Conservation (phyloP, 2,329 filamentous ascomycete genomes). For the Pseudogymnoascus pannorum region DNA sequence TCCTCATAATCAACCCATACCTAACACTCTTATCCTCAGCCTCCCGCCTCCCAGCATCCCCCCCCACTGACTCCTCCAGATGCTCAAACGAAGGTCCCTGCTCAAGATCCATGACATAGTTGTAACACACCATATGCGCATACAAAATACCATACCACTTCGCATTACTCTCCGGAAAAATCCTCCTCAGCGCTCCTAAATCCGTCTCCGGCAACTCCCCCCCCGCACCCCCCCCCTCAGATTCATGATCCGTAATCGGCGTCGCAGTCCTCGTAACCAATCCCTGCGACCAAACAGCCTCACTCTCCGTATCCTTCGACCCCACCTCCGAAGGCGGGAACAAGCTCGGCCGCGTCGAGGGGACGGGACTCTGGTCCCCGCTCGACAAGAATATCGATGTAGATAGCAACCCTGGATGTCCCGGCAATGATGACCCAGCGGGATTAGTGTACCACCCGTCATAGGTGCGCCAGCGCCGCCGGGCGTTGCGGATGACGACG, state of each 20-base stretch:
- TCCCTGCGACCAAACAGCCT: neutral
- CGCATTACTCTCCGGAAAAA: constrained; percentile 21
- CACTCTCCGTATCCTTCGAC: neutral
- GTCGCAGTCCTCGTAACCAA: neutral
- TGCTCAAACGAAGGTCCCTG: neutral
- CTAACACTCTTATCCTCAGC: neutral
- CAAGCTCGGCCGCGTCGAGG: neutral
- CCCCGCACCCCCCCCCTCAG: neutral
- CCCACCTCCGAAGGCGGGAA: neutral
- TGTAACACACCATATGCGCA: constrained; percentile 23
- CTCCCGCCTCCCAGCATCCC: constrained; percentile 1
- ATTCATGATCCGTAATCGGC: neutral
- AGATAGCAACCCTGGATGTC: neutral
- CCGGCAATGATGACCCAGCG: neutral
- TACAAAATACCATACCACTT: constrained; percentile 22
- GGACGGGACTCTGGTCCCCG: neutral
- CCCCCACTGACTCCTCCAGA: neutral
- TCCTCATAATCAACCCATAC: neutral
- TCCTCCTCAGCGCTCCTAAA: constrained; percentile 9
- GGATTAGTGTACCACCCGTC: neutral
- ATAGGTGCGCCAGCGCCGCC: neutral
- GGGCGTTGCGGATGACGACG: neutral
- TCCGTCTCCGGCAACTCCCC: neutral
- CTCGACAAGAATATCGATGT: neutral
- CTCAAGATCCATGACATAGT: constrained; percentile 16